phyloP scores from a whole-genome alignment of 768 basidiomycete species.

The Tulasnella sp. region DNA sequence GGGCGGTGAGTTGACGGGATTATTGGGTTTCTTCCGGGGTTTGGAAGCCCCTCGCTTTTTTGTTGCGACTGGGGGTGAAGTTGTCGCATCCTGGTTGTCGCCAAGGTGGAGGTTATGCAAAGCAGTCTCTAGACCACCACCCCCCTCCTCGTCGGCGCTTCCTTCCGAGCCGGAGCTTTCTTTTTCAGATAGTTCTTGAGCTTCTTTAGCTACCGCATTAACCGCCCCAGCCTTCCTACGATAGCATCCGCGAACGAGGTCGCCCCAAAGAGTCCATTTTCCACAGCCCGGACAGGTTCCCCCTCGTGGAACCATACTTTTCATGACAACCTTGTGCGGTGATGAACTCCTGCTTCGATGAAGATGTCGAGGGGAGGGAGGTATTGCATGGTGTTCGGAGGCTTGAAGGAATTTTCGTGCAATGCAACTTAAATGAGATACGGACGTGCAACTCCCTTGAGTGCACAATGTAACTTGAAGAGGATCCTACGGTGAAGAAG shows the following conservation, averaged over 20 bases:
- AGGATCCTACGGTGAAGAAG: constrained; percentile 37
- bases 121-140: neutral
- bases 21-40: neutral
- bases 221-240: constrained; percentile 28
- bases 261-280: constrained; percentile 59
- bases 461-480: constrained; percentile 51
- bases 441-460: constrained; percentile 39
- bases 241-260: constrained; percentile 55
- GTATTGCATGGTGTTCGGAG: constrained; percentile 15
- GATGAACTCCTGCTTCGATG: constrained; percentile 5
- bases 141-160: constrained; percentile 1
- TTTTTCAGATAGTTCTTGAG: constrained; percentile 12
- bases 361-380: neutral
- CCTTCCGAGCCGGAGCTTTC: neutral
- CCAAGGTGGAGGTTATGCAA: neutral
- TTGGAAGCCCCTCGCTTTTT: neutral
- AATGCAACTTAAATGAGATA: constrained; percentile 55
- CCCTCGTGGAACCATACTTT: constrained; percentile 49
- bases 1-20: neutral
- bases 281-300: constrained; percentile 49
- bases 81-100: neutral
- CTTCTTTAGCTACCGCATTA: constrained; percentile 7
- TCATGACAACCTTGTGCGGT: neutral
- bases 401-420: constrained; percentile 38
- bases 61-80: neutral